Conservation (phyloP, 164 flowering plant species). For the Vitis labrusca region DNA sequence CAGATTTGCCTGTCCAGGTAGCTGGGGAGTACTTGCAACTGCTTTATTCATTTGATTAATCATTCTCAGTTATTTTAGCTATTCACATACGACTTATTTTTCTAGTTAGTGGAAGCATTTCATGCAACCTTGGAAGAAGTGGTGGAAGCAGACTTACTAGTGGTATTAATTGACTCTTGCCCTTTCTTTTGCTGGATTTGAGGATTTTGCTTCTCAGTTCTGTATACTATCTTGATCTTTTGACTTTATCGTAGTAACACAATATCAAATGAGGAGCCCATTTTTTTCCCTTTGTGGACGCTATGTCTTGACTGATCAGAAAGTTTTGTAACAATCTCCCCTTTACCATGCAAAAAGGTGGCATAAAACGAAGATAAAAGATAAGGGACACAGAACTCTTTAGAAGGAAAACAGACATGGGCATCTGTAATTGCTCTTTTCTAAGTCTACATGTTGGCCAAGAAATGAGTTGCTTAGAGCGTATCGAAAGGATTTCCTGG, state of each 20-base stretch:
- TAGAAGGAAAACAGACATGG: background rate
- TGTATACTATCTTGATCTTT: background rate
- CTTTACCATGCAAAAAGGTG: background rate
- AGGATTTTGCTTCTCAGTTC: constrained; percentile 1
- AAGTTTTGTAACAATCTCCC: background rate
- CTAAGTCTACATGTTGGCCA: background rate
- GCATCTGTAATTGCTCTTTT: background rate
- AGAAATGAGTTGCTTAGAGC: background rate
- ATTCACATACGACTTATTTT: constrained; percentile 8
- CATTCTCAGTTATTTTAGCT: background rate
- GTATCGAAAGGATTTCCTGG: background rate
- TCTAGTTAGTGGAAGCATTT: constrained; percentile 92
- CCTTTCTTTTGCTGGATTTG: constrained; percentile 2
- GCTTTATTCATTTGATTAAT: background rate
- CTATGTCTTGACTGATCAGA: background rate
- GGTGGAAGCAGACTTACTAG: constrained; percentile 93
- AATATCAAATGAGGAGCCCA: background rate
- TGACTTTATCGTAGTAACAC: background rate
- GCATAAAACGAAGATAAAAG: background rate
- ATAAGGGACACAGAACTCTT: background rate
- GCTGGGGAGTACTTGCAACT: constrained; percentile 1
- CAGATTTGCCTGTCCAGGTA: constrained; percentile 97
- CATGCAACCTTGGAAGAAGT: constrained; percentile 98
- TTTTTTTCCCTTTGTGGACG: background rate
- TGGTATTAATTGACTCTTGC: constrained; percentile 47